A percentile compares a stretch with the other conserved stretches of the same genome.
Evolutionary conservation across 176 grass and related monocot species (phyloP).

Genomic region (Oropetium thomaeum): DNA sequence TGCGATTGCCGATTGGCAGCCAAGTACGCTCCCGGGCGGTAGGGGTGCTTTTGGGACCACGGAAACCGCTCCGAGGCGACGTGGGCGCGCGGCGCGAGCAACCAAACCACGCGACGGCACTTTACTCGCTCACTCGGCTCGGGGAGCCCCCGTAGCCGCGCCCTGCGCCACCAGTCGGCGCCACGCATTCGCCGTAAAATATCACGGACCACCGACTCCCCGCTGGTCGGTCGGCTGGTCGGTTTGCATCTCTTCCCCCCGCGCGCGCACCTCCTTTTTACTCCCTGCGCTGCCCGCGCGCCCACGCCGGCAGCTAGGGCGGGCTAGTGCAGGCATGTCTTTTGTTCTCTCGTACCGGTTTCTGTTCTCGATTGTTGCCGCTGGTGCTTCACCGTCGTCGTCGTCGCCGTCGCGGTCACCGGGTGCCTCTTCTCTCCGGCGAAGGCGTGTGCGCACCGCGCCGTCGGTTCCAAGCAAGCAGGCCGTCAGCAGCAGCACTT

Average conservation of each 20-base stretch:
- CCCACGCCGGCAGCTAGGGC: conserved; percentile 18
- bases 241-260: neutral
- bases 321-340: conserved; percentile 29
- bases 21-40: neutral
- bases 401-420: conserved; percentile 14
- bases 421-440: conserved; percentile 6
- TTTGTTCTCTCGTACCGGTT: conserved; percentile 29
- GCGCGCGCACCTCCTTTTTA: neutral
- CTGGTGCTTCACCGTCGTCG: conserved; percentile 15
- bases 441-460: conserved; percentile 9
- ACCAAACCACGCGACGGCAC: conserved; percentile 34
- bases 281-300: neutral
- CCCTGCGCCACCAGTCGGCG: conserved; percentile 37
- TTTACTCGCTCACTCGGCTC: neutral
- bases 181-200: conserved; percentile 29
- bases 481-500: neutral
- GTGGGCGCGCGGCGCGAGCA: conserved; percentile 28
- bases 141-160: neutral
- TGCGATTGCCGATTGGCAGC: neutral
- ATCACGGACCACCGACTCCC: too few relatives aligned
- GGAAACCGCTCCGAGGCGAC: conserved; percentile 22
- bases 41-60: conserved; percentile 29
- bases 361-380: conserved; percentile 24
- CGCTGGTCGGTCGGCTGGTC: too few relatives aligned
- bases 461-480: conserved; percentile 28